Evolutionary conservation across 2,329 filamentous ascomycete genomes (phyloP), one percentile per base, ranked within the genome.

Genomic region (Alternaria atra): DNA sequence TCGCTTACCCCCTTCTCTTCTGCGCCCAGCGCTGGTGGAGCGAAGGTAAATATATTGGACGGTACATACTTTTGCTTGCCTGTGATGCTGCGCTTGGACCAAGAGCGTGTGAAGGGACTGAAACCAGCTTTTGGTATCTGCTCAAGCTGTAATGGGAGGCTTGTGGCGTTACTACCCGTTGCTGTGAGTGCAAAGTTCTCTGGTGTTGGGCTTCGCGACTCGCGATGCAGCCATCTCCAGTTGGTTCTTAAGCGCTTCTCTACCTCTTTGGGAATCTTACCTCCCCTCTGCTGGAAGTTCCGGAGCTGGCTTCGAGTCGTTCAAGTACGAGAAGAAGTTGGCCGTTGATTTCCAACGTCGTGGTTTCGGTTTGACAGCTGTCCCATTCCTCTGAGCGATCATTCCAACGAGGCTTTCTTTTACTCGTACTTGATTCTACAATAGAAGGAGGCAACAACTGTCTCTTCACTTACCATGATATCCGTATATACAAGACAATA

Each of bases 1-100:
- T 83, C 81, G 83, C 85, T 88, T 88, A 88, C 85, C 85, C 85
- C 87, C 74, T 74, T 73, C 70, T 82, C 79, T 81, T 80, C 82
- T 83, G 75, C 70, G 67, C 63, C 61, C 65, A 64, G 51, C 60
- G 67, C 68, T 67, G 61, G 77, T 80, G 79, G 77, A 77, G 79
- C 76, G 73, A 79, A 77, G 81, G 81, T 77, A 83, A 83, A 82
- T 81, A 77, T 73, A 75, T 78, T 70, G 65, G 79, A 79, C 80
- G 80, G 69, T 69, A 82, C 79, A 82, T 77, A 75, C 34, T 52
- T 52, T 52, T 58, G 37, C 27, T 5, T 23, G 53, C 30, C 23
- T 46, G 44, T 55, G n/a, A 40, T 47, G 42, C 4, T 44, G 43
- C 43, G 46, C 44, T 47, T 20, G 50, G 9, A 4, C 30, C n/a